Base-by-base conservation (phyloP, 2,329 filamentous ascomycete genomes). In the Conoideocrella luteorostrata region DNA sequence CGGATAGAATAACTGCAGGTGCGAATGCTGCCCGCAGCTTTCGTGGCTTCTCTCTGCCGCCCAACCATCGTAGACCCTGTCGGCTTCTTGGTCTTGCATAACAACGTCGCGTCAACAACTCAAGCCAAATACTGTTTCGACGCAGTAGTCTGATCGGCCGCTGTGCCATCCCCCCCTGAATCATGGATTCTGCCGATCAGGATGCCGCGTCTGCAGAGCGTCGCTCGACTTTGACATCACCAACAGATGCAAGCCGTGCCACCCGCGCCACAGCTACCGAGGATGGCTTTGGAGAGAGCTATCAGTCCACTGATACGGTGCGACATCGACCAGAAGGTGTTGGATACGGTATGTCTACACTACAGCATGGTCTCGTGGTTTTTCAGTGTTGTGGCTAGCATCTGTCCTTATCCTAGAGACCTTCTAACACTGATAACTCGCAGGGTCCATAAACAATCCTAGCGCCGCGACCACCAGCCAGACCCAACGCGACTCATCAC, bases 241-340 rank as follows among this genome's bases (percentile, higher is more conserved):
- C 77, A 13, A 72, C 71, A 39, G 74, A 78, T 48, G 70, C 67
- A 48, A 68, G 74, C 39, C 52, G 54, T 46, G 66, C 68, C 42
- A 61, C 65, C 24, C 52, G 61, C 47, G 63, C 67, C 39, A 53
- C 63, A 36, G 50, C 62, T 36, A 50, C 62, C 35, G 54, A 71
- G 29, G 71, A 76, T 38, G 65, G 61, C 20, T 57, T 71, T 38
- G 67, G 73, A 4, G 77, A 79, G 52, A 77, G 70, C 59, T 72
- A 71, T 53, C 76, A 79, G 56, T 78, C 77, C 17, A 73, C 72
- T 18, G 79, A 82, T 45, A 81, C 78, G 13, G 67, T 80, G 52
- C 72, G 80, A 51, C 71, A 75, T 52, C 71, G 75, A 51, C 69
- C 74, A 45, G 78, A 82, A 51, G 64, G 63, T 26, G 23, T 39